phyloP scores from a whole-genome alignment of 176 grass and related monocot genomes.

The Phoenix roebelenii region DNA sequence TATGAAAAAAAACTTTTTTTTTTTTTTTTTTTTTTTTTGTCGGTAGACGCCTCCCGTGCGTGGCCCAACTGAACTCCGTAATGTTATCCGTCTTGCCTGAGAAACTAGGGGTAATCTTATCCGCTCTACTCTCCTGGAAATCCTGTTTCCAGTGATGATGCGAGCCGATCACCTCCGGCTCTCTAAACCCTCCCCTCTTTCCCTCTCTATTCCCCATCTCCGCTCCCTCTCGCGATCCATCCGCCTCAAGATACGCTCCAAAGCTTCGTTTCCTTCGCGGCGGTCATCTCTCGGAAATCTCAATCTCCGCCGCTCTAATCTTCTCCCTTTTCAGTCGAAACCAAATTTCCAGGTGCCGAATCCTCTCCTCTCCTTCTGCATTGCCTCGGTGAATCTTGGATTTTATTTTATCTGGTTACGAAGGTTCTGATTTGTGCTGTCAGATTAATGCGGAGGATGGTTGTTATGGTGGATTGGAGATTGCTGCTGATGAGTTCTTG shows the following conservation, averaged over 20 bases:
- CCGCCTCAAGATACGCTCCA: background rate
- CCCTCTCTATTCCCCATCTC: background rate
- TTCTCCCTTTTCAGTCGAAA: background rate
- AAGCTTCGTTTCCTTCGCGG: background rate
- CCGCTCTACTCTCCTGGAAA: too few relatives aligned
- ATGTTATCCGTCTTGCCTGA: too few relatives aligned
- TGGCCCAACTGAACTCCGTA: too few relatives aligned
- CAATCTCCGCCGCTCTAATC: background rate
- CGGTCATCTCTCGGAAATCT: background rate
- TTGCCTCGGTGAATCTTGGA: background rate
- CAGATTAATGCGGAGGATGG: conserved; percentile 13
- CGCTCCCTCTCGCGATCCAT: background rate
- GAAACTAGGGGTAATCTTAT: too few relatives aligned
- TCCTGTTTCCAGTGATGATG: too few relatives aligned
- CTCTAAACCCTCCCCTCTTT: background rate
- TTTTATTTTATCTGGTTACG: background rate
- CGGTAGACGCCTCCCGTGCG: too few relatives aligned
- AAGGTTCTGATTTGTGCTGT: background rate
- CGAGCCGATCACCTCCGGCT: too few relatives aligned
- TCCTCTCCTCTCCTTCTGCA: background rate
- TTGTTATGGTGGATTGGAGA: conserved; percentile 14
- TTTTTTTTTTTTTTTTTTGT: too few relatives aligned
- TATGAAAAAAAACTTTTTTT: too few relatives aligned
- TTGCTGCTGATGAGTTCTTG: conserved; percentile 20
- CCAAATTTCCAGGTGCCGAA: background rate